phyloP scores from a whole-genome alignment of 2,329 filamentous ascomycete genomes.

The Zymoseptoria crescenta region DNA sequence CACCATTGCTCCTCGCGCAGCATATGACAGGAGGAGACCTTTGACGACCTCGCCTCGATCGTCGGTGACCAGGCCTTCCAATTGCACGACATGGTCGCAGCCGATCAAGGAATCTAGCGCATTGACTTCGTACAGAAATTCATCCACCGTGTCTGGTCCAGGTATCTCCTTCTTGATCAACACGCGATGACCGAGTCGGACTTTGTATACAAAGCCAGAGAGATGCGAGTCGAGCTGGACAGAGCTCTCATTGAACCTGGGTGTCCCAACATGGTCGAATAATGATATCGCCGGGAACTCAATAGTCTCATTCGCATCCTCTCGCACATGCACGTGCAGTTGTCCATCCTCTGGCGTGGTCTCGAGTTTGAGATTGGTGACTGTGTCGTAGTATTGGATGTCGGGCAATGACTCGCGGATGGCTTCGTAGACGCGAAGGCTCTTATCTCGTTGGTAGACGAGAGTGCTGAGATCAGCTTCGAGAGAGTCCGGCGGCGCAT shows the following conservation, averaged over 20 bases:
- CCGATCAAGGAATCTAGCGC: conserved; percentile 71
- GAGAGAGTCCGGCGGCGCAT: conserved; percentile 70
- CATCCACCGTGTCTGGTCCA: conserved; percentile 87
- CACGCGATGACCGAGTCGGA: conserved; percentile 57
- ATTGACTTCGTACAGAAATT: conserved; percentile 96
- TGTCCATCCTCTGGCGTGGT: conserved; percentile 76
- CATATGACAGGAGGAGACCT: conserved; percentile 81
- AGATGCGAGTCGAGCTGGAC: conserved; percentile 85
- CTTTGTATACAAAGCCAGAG: conserved; percentile 96
- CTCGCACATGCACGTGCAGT: conserved; percentile 93
- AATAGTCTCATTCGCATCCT: conserved; percentile 93
- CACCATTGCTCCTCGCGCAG: conserved; percentile 76
- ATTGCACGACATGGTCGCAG: conserved; percentile 70
- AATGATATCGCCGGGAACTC: conserved; percentile 67
- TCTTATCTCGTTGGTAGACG: conserved; percentile 85
- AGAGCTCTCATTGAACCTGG: conserved; percentile 60
- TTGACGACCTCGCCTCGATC: conserved; percentile 67
- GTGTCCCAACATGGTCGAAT: conserved; percentile 59
- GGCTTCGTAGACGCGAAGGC: conserved; percentile 83
- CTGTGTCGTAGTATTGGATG: conserved; percentile 92
- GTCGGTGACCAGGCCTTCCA: conserved; percentile 83
- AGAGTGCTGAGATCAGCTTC: conserved; percentile 73
- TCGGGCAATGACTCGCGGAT: conserved; percentile 87
- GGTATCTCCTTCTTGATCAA: conserved; percentile 98
- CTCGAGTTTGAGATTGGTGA: conserved; percentile 90